These are phyloP conservation scores for Ustilago shanxiensis DNA, from an alignment of 1,284 basidiomycete species.

Conservation along the genomic window DNA sequence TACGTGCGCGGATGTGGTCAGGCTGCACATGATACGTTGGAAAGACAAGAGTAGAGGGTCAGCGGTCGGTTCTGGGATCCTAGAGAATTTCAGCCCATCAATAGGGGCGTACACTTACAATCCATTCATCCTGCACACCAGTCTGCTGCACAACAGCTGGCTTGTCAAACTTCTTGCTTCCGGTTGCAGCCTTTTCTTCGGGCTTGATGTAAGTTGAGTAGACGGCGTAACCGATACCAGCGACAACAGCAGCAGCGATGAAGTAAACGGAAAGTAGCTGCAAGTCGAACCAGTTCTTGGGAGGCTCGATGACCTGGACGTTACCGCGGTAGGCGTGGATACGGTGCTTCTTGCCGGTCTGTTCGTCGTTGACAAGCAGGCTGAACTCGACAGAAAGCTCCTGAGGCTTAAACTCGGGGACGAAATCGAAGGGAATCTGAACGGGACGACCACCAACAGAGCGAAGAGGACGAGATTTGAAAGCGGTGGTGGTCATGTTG, in stretches of 20 bases:
- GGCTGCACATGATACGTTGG: slow-evolving; percentile 16
- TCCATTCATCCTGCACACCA: slow-evolving; percentile 51
- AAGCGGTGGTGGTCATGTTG: slow-evolving; percentile 67
- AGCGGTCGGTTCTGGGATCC: neutral
- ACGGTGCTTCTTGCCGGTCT: slow-evolving; percentile 64
- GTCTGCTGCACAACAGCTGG: slow-evolving; percentile 26
- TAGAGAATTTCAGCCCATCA: too few species aligned
- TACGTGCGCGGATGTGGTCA: slow-evolving; percentile 43
- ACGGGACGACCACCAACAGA: slow-evolving; percentile 55
- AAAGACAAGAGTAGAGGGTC: neutral
- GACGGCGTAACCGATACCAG: slow-evolving; percentile 45
- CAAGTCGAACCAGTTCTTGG: slow-evolving; percentile 65
- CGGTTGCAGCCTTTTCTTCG: slow-evolving; percentile 27
- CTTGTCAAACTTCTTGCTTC: slow-evolving; percentile 54
- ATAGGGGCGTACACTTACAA: slow-evolving; percentile 33
- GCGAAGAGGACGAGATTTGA: slow-evolving; percentile 61
- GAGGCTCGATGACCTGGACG: slow-evolving; percentile 66
- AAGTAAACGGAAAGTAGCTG: slow-evolving; percentile 65
- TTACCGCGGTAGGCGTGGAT: slow-evolving; percentile 61
- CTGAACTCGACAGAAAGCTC: slow-evolving; percentile 64
- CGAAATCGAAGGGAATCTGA: slow-evolving; percentile 67
- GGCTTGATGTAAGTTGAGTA: slow-evolving; percentile 47
- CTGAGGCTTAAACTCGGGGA: slow-evolving; percentile 68
- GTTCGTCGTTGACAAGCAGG: slow-evolving; percentile 61
- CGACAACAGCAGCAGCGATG: slow-evolving; percentile 42